phyloP scores from a whole-genome alignment of 2,329 filamentous ascomycete genomes.

The Claviceps sp. region DNA sequence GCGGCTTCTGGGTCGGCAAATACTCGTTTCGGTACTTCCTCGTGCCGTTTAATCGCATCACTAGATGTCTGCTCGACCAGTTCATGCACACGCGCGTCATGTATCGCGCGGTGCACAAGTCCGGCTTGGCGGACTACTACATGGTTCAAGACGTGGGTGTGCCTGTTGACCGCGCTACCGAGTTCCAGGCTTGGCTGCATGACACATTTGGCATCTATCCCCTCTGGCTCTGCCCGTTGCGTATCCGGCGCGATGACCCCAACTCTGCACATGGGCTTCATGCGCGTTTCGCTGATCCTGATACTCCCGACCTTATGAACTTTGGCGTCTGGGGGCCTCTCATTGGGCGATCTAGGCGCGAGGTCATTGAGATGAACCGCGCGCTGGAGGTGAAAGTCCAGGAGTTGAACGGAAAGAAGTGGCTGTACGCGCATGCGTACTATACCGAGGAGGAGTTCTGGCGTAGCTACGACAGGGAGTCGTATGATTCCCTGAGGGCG shows the following conservation, averaged over 20 bases:
- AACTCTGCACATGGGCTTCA: slow-evolving; percentile 33
- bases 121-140: slow-evolving; percentile 49
- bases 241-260: slow-evolving; percentile 20
- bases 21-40: slow-evolving; percentile 48
- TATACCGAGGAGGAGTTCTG: slow-evolving; percentile 58
- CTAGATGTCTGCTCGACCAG: slow-evolving; percentile 56
- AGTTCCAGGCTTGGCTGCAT: slow-evolving; percentile 40
- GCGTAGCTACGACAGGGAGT: slow-evolving; percentile 44
- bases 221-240: slow-evolving; percentile 45
- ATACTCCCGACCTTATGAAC: slow-evolving; percentile 36
- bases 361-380: slow-evolving; percentile 56
- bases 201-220: slow-evolving; percentile 42
- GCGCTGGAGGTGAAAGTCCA: slow-evolving; percentile 56
- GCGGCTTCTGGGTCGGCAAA: slow-evolving; percentile 59
- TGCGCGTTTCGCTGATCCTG: slow-evolving; percentile 21
- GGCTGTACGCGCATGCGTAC: slow-evolving; percentile 57
- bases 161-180: slow-evolving; percentile 37
- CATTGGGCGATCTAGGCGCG: slow-evolving; percentile 28
- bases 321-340: slow-evolving; percentile 67
- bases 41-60: slow-evolving; percentile 47
- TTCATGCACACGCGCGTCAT: slow-evolving; percentile 63
- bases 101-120: slow-evolving; percentile 57
- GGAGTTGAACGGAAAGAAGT: slow-evolving; percentile 54
- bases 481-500: slow-evolving; percentile 43
- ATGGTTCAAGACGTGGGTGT: slow-evolving; percentile 55